Conservation (phyloP, 345 rosid species). For the Geranium rotundifolium region DNA sequence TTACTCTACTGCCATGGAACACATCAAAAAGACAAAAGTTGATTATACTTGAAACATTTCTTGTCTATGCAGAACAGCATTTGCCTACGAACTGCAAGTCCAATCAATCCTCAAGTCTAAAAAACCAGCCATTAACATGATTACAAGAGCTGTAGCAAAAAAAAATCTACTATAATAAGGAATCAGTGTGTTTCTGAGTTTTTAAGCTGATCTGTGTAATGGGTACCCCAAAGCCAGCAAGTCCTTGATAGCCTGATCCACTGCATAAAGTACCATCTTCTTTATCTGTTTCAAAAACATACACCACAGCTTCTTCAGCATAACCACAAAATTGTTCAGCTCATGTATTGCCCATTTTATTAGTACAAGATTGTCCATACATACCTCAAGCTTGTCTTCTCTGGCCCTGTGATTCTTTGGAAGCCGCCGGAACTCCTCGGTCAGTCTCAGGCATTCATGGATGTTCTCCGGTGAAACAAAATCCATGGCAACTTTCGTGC, state of each 20-base stretch:
- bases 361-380: conserved; percentile 1
- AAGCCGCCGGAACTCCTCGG: conserved; percentile 76
- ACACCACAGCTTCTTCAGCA: not conserved
- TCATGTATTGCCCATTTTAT: not conserved
- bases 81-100: not conserved
- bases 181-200: not conserved
- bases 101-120: not conserved
- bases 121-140: no score
- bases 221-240: conserved; percentile 7
- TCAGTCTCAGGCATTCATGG: conserved; percentile 58
- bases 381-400: conserved; percentile 95
- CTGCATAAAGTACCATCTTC: conserved; percentile 69
- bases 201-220: not conserved
- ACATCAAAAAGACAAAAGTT: no score
- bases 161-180: not conserved
- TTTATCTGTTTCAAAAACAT: conserved; percentile 35
- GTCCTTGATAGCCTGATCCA: conserved; percentile 26
- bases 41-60: no score
- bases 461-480: conserved; percentile 88
- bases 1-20: no score
- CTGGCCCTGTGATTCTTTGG: conserved; percentile 69
- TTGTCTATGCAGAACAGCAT: not conserved
- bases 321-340: not conserved
- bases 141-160: not conserved
- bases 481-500: conserved; percentile 89